Base-by-base conservation (phyloP, 1,284 basidiomycete genomes). In the Ceratobasidium sp. region DNA sequence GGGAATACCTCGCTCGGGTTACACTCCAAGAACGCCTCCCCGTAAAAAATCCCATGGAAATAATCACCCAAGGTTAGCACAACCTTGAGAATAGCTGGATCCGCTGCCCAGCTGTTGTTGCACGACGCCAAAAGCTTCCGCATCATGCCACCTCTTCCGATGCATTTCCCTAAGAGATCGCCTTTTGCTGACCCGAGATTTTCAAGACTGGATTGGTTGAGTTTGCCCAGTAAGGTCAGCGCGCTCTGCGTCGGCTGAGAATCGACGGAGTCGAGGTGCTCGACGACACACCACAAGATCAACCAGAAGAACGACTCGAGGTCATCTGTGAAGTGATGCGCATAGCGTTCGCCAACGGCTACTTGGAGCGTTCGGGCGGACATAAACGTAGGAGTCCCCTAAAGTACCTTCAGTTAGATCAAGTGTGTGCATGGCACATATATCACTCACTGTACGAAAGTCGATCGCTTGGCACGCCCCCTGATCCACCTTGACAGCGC, bases 301-400 rank as follows among this genome's bases (percentile, higher is more conserved):
- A 67, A 19, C 65, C 65, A n/a, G 13, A 67, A 67, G 46, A 67
- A 67, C 3, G 65, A 67, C 17, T 67, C 65, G 4, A 67, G 37
- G 49, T 67, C 65, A 49, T 67, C 65, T 11, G 52, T 34, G 37
- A 46, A 67, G 46, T 25, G 46, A 32, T 67, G 65, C 44, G 6
- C 44, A 43, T 51, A 67, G 2, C 22, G 54, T 19, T 43, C 32
- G 34, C 68, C 68, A 29, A 37, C n/a, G 3, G n/a, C 49, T 22
- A 37, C 52, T 1, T n/a, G 13, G 1, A 52, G 49, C 5, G 52
- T 32, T 29, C 49, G 65, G 25, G 52, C 29, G 17, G 65, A 67
- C 65, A 67, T 67, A n/a, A 67, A 67, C 13, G 46, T 29, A 19
- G 65, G 65, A 19, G 65, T 67, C 37, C 65, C 65, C 65, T 67